Percentiles rank a stretch among this genome's conserved stretches.
Evolutionary conservation across 345 rosid genomes (phyloP).

Genomic region (Lepidium aucheri): DNA sequence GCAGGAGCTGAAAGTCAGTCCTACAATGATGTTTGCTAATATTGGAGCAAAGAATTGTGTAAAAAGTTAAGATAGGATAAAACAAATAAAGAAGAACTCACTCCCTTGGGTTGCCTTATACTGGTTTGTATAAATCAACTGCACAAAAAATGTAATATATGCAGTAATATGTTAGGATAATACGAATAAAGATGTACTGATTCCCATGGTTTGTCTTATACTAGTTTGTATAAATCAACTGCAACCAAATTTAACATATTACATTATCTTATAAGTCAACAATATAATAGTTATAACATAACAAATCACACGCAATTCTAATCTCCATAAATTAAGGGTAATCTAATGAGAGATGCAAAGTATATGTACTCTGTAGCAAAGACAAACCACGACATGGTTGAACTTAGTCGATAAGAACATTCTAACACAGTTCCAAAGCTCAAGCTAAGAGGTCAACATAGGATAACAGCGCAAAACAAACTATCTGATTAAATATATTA

Average conservation of each 20-base stretch:
- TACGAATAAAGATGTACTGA: neutral
- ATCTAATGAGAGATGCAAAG: neutral
- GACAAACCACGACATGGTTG: neutral
- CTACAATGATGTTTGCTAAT: constrained; percentile 38
- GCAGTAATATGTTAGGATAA: constrained; percentile 1
- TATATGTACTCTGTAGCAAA: constrained; percentile 1
- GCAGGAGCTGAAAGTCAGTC: constrained; percentile 24
- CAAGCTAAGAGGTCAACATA: constrained; percentile 4
- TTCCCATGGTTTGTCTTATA: constrained; percentile 2
- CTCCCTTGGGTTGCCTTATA: constrained; percentile 6
- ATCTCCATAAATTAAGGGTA: neutral
- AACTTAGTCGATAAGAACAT: neutral
- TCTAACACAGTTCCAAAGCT: constrained; percentile 7
- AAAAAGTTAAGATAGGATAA: constrained; percentile 10
- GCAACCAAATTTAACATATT: neutral
- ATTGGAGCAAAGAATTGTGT: constrained; percentile 2
- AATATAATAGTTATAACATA: neutral
- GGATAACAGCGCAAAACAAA: constrained; percentile 6
- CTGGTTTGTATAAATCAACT: constrained; percentile 7
- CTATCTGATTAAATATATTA: neutral
- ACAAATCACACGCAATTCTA: neutral
- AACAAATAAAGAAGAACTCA: neutral
- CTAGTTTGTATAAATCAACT: constrained; percentile 2
- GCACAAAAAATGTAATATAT: neutral
- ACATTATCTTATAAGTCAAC: neutral